phyloP scores from a whole-genome alignment of 106 monocot genomes.

The Dendrobium nobile region DNA sequence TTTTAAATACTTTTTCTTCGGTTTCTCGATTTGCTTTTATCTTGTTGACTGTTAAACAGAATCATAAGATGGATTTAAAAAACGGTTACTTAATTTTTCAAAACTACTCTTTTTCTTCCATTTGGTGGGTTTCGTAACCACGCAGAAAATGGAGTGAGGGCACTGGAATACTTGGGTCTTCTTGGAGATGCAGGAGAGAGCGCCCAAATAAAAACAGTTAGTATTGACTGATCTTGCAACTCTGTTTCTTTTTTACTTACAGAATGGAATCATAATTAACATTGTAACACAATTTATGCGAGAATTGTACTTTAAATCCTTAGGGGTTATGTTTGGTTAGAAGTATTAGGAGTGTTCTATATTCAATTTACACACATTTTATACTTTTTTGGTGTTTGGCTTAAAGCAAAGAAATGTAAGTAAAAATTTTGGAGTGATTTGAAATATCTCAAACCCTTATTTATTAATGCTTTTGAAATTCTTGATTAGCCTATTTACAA shows the following conservation, averaged over 20 bases:
- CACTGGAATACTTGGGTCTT: conserved; percentile 30
- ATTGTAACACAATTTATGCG: background rate
- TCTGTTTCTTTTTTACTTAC: background rate
- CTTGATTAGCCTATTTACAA: no score
- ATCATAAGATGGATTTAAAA: background rate
- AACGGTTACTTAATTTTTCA: background rate
- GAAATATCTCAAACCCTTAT: no score
- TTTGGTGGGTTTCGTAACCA: conserved; percentile 17
- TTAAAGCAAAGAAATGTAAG: no score
- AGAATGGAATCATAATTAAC: background rate
- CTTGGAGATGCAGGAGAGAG: conserved; percentile 9
- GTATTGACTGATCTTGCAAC: background rate
- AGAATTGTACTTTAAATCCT: no score
- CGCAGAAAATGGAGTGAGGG: conserved; percentile 33
- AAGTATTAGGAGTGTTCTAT: no score
- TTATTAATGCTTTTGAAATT: no score
- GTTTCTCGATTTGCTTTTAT: no score
- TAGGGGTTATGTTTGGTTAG: no score
- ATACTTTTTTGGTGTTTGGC: no score
- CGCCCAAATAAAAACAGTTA: background rate
- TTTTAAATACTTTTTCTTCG: no score
- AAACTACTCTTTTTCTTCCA: background rate
- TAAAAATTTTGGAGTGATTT: no score
- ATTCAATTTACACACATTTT: no score
- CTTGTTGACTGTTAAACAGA: background rate